Evolutionary conservation across 345 rosid genomes (phyloP).

Genomic region (Anacardium occidentale): DNA sequence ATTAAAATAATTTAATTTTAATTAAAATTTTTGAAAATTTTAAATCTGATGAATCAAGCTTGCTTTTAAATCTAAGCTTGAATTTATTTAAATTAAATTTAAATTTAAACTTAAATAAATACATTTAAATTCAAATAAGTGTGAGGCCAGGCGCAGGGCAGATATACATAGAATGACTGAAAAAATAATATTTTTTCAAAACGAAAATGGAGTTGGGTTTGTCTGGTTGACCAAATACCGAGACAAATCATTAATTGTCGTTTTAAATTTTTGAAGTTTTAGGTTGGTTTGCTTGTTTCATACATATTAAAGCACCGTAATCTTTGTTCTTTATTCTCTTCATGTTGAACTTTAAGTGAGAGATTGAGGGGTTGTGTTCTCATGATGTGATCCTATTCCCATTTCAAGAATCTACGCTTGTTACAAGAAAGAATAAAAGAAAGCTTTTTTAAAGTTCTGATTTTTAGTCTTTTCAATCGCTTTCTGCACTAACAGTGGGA

Average conservation of each 20-base stretch:
- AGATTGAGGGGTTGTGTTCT: neutral
- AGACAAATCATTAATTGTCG: neutral
- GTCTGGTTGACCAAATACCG: neutral
- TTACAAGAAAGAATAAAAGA: neutral
- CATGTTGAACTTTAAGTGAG: conserved; percentile 28
- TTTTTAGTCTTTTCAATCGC: no score
- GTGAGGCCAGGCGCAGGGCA: neutral
- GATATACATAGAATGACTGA: neutral
- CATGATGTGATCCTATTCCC: neutral
- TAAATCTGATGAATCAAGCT: no score
- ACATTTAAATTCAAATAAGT: no score
- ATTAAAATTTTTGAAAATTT: no score
- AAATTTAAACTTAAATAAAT: no score
- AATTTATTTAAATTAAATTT: no score
- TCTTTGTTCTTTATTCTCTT: conserved; percentile 34
- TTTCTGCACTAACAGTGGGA: no score
- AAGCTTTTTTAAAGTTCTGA: no score
- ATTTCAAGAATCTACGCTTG: neutral
- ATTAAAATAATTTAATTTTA: no score
- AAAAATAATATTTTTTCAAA: no score
- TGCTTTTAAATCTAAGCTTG: no score
- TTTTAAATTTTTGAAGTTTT: neutral
- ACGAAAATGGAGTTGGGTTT: neutral
- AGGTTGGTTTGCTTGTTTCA: neutral
- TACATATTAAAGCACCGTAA: neutral